These are phyloP conservation scores for Acanthamoeba royreba DNA, from an alignment of 208 protist species.

Conservation along the genomic window DNA sequence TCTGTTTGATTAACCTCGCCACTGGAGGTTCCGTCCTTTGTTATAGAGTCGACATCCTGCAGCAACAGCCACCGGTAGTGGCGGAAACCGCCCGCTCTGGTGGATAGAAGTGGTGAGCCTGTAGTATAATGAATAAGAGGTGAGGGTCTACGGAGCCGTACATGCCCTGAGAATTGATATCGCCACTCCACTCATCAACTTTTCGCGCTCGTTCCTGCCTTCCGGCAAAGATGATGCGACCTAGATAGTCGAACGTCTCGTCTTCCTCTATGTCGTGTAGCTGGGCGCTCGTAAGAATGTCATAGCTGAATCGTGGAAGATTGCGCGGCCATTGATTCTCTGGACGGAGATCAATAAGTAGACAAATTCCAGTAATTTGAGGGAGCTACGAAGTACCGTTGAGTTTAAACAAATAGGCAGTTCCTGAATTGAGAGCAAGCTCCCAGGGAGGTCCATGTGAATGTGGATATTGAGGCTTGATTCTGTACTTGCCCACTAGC, in stretches of 20 bases:
- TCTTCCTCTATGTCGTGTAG: background rate
- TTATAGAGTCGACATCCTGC: background rate
- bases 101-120: no score
- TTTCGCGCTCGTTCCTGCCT: background rate
- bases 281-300: background rate
- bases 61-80: constrained; percentile 22
- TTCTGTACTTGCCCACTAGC: background rate
- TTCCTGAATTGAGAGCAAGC: background rate
- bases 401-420: background rate
- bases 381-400: background rate
- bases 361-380: background rate
- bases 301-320: background rate
- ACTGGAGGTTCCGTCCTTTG: background rate
- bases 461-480: background rate
- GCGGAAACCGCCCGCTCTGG: background rate
- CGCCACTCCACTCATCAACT: background rate
- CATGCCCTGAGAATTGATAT: background rate
- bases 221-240: background rate
- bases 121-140: no score
- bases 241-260: background rate
- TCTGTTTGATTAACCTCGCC: background rate
- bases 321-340: background rate
- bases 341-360: no score
- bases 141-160: no score
- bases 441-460: background rate